Evolutionary conservation across 2,329 filamentous ascomycete species (phyloP).

Genomic region (Cercospora sesami): DNA sequence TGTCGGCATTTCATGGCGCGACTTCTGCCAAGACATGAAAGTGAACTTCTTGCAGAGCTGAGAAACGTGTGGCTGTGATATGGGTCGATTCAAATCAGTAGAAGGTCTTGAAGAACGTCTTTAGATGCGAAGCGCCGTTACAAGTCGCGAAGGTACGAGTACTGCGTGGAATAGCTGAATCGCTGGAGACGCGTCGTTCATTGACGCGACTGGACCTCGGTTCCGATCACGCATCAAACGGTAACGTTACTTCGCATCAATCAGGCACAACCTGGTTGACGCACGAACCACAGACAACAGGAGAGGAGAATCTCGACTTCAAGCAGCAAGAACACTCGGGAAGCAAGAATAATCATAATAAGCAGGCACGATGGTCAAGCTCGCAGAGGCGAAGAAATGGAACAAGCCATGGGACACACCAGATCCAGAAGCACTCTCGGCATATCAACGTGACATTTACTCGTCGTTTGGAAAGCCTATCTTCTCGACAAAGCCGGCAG

Average conservation of each 20-base stretch:
- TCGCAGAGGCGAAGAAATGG: slow-evolving; percentile 24
- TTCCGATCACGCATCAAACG: neutral
- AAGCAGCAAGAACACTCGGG: neutral
- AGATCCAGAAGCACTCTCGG: slow-evolving; percentile 39
- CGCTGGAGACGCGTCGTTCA: neutral
- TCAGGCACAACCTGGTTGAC: neutral
- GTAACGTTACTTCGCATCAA: neutral
- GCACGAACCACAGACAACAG: neutral
- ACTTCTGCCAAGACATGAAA: neutral
- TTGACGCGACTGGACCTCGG: slow-evolving; percentile 11
- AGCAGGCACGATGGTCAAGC: slow-evolving; percentile 21
- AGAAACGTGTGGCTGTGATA: neutral
- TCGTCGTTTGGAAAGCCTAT: slow-evolving; percentile 40
- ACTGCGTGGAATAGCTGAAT: neutral
- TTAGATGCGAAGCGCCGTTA: neutral
- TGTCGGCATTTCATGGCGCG: neutral
- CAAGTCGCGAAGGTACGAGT: neutral
- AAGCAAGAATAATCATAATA: neutral
- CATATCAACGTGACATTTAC: slow-evolving; percentile 42
- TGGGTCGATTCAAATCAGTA: neutral
- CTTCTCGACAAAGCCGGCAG: slow-evolving; percentile 44
- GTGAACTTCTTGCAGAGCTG: neutral
- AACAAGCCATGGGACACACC: slow-evolving; percentile 36
- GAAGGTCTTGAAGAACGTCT: neutral
- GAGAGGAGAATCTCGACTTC: neutral